Base-by-base conservation (phyloP, 148 eudicot species). In the Vaccinium corymbosum region DNA sequence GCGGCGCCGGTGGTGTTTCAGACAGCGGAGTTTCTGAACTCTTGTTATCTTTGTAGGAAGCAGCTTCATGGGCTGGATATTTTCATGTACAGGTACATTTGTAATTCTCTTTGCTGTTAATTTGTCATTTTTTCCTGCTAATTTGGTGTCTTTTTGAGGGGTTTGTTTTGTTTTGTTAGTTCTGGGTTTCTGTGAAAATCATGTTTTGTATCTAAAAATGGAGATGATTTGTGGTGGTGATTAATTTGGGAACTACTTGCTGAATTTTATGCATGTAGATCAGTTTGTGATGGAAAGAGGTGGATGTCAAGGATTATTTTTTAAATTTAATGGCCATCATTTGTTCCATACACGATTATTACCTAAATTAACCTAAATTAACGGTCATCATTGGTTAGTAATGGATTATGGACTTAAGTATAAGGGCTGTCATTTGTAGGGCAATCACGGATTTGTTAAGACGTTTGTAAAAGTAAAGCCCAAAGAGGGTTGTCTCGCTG, bases 51-150 rank as follows among this genome's bases (percentile, higher is more conserved):
- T 57, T 90, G 90, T 88, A 82, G 86, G 83, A 90, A 89, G 85
- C 75, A 82, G 90, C 92, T 90, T 87, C 86, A 87, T 79, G 92
- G 92, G 12, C 78, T 89, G 86, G 91, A 90, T 81, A 89, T 90
- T 79, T 90, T 90, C 87, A 90, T 90, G 88, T 90, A 90, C 85
- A 90, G 92, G 91, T 90, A 84, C 32, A 27, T 52, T 11, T 64
- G 57, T 50, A 14, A 14, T 68, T 17, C 62, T 9, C 10, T 56
- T 59, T 59, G 50, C 1, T 53, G 53, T 12, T 22, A 12, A 16
- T 29, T 68, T 68, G 6, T 68, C 42, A 13, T 13, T 29, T 68
- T 12, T 14, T 27, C 38, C 73, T 13, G 35, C 17, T 25, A 27
- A 68, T 27, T 27, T 68, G 3, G 38, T 27, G 19, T 50, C 1